A percentile compares a stretch with the other conserved stretches of the same genome.
Evolutionary conservation across 106 monocot species (phyloP).

Genomic region (Cymbidium sinense): DNA sequence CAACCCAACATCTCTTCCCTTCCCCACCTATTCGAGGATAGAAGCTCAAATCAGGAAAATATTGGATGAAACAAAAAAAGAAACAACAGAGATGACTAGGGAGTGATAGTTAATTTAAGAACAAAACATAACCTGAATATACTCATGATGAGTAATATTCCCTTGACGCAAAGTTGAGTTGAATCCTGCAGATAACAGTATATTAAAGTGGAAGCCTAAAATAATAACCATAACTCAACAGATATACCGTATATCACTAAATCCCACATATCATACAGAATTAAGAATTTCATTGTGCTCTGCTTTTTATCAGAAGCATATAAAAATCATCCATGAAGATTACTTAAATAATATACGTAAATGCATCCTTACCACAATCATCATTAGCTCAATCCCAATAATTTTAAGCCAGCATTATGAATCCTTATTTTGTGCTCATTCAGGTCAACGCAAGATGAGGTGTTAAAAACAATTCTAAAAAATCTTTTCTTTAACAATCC

Average conservation of each 20-base stretch:
- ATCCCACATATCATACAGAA: neutral
- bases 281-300: too few species aligned
- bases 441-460: too few species aligned
- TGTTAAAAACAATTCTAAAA: too few species aligned
- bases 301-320: too few species aligned
- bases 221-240: neutral
- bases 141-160: slow-evolving; percentile 89
- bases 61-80: neutral
- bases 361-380: too few species aligned
- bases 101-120: neutral
- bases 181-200: slow-evolving; percentile 40
- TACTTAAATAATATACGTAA: too few species aligned
- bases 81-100: neutral
- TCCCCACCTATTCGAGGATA: slow-evolving; percentile 53
- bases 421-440: too few species aligned
- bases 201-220: neutral
- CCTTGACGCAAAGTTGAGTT: slow-evolving; percentile 88
- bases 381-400: too few species aligned
- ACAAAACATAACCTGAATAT: slow-evolving; percentile 54
- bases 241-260: neutral
- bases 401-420: too few species aligned
- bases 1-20: slow-evolving; percentile 83
- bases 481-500: too few species aligned
- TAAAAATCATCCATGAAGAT: neutral
- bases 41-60: neutral